Evolutionary conservation across 345 rosid genomes (phyloP).

Genomic region (Linum tenue): DNA sequence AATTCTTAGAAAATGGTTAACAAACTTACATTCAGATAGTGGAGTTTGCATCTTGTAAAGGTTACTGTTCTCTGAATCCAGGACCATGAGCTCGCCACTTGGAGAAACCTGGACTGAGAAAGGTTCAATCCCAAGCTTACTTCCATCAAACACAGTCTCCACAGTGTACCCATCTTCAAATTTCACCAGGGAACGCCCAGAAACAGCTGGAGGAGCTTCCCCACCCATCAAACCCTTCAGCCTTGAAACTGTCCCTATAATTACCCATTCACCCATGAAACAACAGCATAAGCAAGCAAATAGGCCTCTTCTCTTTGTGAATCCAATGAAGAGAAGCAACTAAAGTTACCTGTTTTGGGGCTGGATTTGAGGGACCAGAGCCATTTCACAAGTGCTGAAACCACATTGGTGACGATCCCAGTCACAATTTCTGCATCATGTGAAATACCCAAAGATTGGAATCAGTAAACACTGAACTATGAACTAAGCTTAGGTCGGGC

Average conservation of each 20-base stretch:
- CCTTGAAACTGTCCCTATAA: slow-evolving; percentile 5
- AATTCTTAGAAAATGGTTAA: neutral
- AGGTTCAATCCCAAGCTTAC: slow-evolving; percentile 25
- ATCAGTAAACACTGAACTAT: neutral
- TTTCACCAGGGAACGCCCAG: slow-evolving; percentile 27
- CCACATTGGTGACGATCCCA: slow-evolving; percentile 19
- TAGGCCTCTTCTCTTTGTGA: slow-evolving; percentile 8
- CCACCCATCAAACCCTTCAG: slow-evolving; percentile 12
- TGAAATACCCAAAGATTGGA: neutral
- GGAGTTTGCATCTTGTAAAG: slow-evolving; percentile 24
- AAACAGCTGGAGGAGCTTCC: slow-evolving; percentile 10
- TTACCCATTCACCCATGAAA: neutral
- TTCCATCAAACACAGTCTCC: slow-evolving; percentile 31
- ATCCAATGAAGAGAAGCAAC: neutral
- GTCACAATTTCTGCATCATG: slow-evolving; percentile 18
- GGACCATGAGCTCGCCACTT: slow-evolving; percentile 19
- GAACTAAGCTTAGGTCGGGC: neutral
- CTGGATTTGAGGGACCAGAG: slow-evolving; percentile 29
- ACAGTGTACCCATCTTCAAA: slow-evolving; percentile 27
- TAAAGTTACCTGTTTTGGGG: slow-evolving; percentile 12
- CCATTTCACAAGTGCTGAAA: slow-evolving; percentile 17
- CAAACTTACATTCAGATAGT: slow-evolving; percentile 21
- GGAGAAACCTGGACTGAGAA: slow-evolving; percentile 17
- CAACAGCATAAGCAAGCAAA: neutral
- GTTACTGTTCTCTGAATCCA: slow-evolving; percentile 28